Conservation (phyloP, 495 filamentous ascomycete species). For the Trichocladium uniseriatum region DNA sequence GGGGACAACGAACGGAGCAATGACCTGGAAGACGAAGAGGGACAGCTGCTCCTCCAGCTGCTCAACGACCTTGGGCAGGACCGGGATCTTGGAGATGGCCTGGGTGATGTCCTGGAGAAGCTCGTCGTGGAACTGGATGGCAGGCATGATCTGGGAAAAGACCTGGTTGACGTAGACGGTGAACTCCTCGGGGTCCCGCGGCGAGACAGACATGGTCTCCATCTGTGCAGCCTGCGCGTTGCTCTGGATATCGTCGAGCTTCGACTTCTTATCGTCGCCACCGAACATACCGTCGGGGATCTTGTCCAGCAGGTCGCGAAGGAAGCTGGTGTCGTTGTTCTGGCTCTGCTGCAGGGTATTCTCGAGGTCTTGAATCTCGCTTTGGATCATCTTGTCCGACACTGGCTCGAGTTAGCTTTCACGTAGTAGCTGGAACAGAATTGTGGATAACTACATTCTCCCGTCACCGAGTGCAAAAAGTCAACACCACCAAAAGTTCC, state of each 20-base stretch:
- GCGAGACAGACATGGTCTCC: conserved; percentile 54
- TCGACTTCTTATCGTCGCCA: conserved; percentile 55
- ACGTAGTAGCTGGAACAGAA: neutral
- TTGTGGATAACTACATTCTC: conserved; percentile 45
- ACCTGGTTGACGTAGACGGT: conserved; percentile 56
- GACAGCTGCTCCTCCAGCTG: conserved; percentile 70
- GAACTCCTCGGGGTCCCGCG: conserved; percentile 67
- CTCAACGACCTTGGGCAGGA: conserved; percentile 69
- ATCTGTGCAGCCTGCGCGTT: conserved; percentile 62
- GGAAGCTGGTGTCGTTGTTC: conserved; percentile 49
- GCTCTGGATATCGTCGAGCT: conserved; percentile 54
- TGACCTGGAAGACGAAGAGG: conserved; percentile 74
- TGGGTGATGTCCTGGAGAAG: conserved; percentile 68
- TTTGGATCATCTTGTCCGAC: conserved; percentile 79
- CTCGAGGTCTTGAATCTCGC: conserved; percentile 75
- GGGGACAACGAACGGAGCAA: conserved; percentile 78
- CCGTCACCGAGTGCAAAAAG: conserved; percentile 75
- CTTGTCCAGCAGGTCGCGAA: conserved; percentile 67
- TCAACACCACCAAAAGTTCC: conserved; percentile 91
- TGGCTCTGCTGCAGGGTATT: conserved; percentile 56
- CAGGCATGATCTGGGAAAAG: conserved; percentile 68
- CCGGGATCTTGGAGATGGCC: conserved; percentile 69
- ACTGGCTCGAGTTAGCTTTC: conserved; percentile 30
- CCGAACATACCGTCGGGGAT: conserved; percentile 70
- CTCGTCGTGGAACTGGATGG: conserved; percentile 80